Conservation (phyloP, 148 eudicot genomes). For the Vaccinium macrocarpon region DNA sequence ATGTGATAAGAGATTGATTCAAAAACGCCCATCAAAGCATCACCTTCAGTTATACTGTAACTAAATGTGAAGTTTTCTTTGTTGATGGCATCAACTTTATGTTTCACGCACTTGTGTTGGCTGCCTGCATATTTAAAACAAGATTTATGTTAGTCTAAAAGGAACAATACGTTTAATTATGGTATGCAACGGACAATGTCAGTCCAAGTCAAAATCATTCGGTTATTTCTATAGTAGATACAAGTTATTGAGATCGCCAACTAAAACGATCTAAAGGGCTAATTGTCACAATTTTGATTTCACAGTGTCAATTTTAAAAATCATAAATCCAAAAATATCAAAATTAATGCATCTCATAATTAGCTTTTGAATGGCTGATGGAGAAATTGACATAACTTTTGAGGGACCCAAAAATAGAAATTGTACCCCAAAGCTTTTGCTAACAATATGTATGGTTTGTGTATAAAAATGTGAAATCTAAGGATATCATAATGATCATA, state of each 20-base stretch:
- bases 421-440: not conserved
- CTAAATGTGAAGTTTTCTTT: constrained; percentile 4
- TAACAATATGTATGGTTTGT: not conserved
- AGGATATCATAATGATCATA: not conserved
- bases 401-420: not conserved
- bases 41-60: constrained; percentile 14
- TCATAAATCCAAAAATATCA: not conserved
- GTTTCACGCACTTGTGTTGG: not conserved
- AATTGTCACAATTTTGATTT: not conserved
- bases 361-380: not conserved
- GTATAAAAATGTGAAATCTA: not conserved
- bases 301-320: too few species aligned
- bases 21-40: not conserved
- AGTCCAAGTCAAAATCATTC: too few species aligned
- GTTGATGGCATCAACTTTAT: not conserved
- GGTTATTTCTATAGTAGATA: not conserved
- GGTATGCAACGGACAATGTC: too few species aligned
- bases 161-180: too few species aligned
- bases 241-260: not conserved
- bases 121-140: not conserved
- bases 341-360: not conserved
- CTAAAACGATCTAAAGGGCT: not conserved
- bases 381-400: not conserved
- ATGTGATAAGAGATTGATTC: constrained; percentile 13
- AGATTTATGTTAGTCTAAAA: not conserved